phyloP scores from a whole-genome alignment of 768 basidiomycete species.

The Mycena vitilis region DNA sequence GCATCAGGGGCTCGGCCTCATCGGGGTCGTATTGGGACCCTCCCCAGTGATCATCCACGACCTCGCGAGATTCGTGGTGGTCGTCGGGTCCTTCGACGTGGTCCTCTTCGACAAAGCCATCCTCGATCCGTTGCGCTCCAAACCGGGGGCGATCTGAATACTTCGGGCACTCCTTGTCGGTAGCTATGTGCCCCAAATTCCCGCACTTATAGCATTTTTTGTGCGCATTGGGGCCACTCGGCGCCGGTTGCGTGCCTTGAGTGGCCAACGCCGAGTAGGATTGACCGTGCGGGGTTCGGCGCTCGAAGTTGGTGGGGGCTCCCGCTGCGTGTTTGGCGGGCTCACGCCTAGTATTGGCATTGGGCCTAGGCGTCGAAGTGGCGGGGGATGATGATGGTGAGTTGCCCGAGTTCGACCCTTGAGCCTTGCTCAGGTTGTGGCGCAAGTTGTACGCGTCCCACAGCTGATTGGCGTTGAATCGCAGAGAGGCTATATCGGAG shows the following conservation, averaged over 20 bases:
- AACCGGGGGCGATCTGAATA: not conserved
- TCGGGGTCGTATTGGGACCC: slow-evolving; percentile 5
- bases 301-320: not conserved
- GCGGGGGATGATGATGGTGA: not conserved
- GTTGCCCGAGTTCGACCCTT: not conserved
- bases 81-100: too few species aligned
- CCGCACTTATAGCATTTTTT: not conserved
- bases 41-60: not conserved
- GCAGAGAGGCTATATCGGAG: not conserved
- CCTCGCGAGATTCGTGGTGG: not conserved
- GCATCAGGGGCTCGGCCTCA: not conserved
- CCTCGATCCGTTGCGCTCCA: not conserved
- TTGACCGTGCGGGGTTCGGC: not conserved
- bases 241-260: not conserved
- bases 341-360: not conserved
- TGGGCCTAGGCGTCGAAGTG: not conserved
- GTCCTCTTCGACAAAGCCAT: not conserved
- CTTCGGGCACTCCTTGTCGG: not conserved
- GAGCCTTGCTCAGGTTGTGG: too few species aligned
- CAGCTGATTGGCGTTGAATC: not conserved
- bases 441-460: not conserved
- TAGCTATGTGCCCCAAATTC: not conserved
- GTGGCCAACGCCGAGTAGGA: not conserved
- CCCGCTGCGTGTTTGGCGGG: not conserved
- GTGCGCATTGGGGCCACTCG: not conserved